These are phyloP conservation scores for Cyphellophora attinorum DNA, from an alignment of 2,329 filamentous ascomycete genomes.

Conservation along the genomic window DNA sequence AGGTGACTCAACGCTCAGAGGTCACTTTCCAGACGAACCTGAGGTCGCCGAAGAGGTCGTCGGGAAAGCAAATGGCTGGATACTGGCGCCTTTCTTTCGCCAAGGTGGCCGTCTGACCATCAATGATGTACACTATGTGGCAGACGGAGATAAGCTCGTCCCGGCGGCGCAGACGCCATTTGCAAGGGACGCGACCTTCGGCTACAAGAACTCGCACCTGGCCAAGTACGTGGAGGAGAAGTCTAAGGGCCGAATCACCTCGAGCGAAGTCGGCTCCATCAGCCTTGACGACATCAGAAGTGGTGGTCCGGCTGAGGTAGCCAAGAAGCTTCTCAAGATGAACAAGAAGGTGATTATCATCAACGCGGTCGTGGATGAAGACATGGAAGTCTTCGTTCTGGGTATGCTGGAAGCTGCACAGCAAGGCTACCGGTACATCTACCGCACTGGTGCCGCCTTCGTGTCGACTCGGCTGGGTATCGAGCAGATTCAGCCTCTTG, in stretches of 20 bases:
- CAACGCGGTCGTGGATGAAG: conserved; percentile 44
- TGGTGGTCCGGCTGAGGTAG: conserved; percentile 35
- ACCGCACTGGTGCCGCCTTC: conserved; percentile 38
- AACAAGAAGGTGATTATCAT: conserved; percentile 37
- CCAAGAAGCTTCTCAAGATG: conserved; percentile 28
- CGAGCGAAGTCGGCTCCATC: conserved; percentile 33
- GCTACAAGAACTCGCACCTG: conserved; percentile 45
- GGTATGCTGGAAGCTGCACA: conserved; percentile 35
- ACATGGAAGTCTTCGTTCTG: conserved; percentile 46
- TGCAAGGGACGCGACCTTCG: conserved; percentile 48
- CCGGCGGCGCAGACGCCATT: conserved; percentile 47
- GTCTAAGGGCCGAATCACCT: conserved; percentile 31
- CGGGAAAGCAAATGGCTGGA: conserved; percentile 42
- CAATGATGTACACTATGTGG: conserved; percentile 49
- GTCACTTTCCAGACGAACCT: conserved; percentile 47
- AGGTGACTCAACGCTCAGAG: conserved; percentile 48
- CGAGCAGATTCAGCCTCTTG: conserved; percentile 40
- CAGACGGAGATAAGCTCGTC: conserved; percentile 39
- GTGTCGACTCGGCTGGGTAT: conserved; percentile 45
- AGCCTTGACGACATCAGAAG: conserved; percentile 38
- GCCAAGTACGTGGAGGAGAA: conserved; percentile 48
- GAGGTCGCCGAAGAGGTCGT: conserved; percentile 43
- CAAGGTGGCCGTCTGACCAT: conserved; percentile 51
- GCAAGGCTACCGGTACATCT: conserved; percentile 34
- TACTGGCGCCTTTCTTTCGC: conserved; percentile 50